Base-by-base conservation (phyloP, 75 land plant genomes). In the Picea glauca region DNA sequence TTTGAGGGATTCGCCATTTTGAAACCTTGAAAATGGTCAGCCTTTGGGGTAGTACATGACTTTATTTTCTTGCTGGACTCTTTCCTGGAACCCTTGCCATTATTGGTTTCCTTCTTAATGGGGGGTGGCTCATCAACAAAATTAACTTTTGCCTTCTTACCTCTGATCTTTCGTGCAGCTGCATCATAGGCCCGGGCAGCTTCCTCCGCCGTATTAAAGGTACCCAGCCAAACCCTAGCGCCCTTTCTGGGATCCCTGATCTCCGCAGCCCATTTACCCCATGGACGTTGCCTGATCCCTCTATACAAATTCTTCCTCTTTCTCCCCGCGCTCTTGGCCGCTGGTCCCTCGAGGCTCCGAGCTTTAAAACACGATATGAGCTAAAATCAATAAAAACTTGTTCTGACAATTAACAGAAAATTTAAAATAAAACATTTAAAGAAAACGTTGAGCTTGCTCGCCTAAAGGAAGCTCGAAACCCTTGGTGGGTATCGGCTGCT, bases 271-370 rank as follows among this genome's bases (percentile, higher is more conserved):
- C 83, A 81, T 56, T 80, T 81, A 7, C 83, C 83, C 89, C 89
- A 86, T 33, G 89, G 89, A 13, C 76, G 30, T 66, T 82, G 86
- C 21, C 89, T 70, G 40, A 87, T 86, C n/a, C 89, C 89, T 64
- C 78, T 77, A 56, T 66, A 77, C 32, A 54, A 26, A 54, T 75
- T 54, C 76, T 58, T 75, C 56, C 35, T 58, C 76, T 75, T 75
- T 21, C 59, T 40, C 26, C 31, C 75, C 40, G 75, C 75, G 31
- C 58, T 46, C 26, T 73, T 73, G 30, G 54, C 75, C 13, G 31
- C 58, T 18, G 31, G 57, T 38, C 70, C 70, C 6, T 66, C 18
- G 15, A 33, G 35, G 2, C 7, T 5, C 15, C n/a, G 70, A 66
- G 70, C 15, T 33, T 17, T 33, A 12, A 6, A 15, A 66, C 11